Percentiles rank a stretch among this genome's conserved stretches.
Evolutionary conservation across 2,329 filamentous ascomycete species (phyloP).

Genomic region (Coniochaeta pulveracea): DNA sequence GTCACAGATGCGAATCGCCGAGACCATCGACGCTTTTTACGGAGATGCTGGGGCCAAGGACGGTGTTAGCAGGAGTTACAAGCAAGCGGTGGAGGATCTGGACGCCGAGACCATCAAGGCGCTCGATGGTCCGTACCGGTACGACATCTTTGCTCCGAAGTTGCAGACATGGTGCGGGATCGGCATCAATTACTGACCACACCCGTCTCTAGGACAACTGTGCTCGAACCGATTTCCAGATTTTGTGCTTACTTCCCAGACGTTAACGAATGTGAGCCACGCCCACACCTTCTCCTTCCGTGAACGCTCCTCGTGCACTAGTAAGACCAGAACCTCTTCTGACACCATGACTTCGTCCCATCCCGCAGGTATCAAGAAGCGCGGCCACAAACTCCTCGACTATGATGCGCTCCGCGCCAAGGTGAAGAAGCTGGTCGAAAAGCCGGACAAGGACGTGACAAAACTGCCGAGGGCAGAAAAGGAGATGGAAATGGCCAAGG

Average conservation of each 20-base stretch:
- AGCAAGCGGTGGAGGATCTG: slow-evolving; percentile 94
- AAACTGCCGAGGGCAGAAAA: slow-evolving; percentile 94
- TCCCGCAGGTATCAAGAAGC: slow-evolving; percentile 77
- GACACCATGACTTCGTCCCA: slow-evolving; percentile 13
- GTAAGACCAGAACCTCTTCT: not conserved
- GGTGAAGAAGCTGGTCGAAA: slow-evolving; percentile 94
- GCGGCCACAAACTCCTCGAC: slow-evolving; percentile 95
- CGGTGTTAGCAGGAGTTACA: slow-evolving; percentile 92
- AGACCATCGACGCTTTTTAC: slow-evolving; percentile 99
- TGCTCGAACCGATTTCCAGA: slow-evolving; percentile 86
- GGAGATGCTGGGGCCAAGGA: slow-evolving; percentile 91
- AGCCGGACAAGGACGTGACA: slow-evolving; percentile 95
- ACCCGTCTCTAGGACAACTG: slow-evolving; percentile 52
- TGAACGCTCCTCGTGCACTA: not conserved
- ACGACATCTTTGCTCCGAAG: slow-evolving; percentile 9
- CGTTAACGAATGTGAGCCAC: slow-evolving; percentile 98
- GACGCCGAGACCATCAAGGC: slow-evolving; percentile 98
- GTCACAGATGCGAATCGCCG: slow-evolving; percentile 97
- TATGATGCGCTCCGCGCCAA: slow-evolving; percentile 93
- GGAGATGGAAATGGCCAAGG: slow-evolving; percentile 88
- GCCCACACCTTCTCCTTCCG: slow-evolving; percentile 20
- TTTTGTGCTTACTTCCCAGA: slow-evolving; percentile 99
- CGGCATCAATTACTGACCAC: no score
- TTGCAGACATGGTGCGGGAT: no score
- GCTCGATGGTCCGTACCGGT: slow-evolving; percentile 82